phyloP scores from a whole-genome alignment of 2,329 filamentous ascomycete species.

The Shiraia bambusicola region DNA sequence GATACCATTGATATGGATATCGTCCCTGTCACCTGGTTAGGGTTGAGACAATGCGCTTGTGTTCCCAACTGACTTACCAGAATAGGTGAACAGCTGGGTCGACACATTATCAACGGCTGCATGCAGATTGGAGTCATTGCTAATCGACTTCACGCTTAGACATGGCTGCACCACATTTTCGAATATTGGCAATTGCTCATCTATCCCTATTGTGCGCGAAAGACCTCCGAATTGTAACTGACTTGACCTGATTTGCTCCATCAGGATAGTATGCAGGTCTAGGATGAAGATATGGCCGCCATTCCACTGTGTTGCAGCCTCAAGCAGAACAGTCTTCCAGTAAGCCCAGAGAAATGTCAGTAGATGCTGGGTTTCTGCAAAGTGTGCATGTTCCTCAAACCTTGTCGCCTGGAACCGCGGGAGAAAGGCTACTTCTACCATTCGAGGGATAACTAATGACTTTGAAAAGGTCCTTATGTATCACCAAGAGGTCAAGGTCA shows the following conservation, averaged over 20 bases:
- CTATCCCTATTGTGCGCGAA: constrained; percentile 35
- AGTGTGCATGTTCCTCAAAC: constrained; percentile 22
- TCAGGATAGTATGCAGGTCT: constrained; percentile 35
- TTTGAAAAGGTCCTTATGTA: constrained; percentile 27
- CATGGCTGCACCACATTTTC: constrained; percentile 39
- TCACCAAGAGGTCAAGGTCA: constrained; percentile 37
- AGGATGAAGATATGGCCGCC: constrained; percentile 37
- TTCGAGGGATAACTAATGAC: constrained; percentile 35
- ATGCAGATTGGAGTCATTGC: constrained; percentile 22
- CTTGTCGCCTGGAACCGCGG: constrained; percentile 34
- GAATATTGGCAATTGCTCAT: constrained; percentile 37
- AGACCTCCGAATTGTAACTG: constrained; percentile 36
- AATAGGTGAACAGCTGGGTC: constrained; percentile 38
- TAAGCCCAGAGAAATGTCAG: constrained; percentile 37
- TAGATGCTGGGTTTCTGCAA: constrained; percentile 38
- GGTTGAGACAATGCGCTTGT: constrained; percentile 36
- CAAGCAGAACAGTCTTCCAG: constrained; percentile 40
- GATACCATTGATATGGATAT: constrained; percentile 36
- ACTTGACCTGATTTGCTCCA: constrained; percentile 37
- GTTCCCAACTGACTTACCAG: constrained; percentile 29
- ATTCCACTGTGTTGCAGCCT: constrained; percentile 31
- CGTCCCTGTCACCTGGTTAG: constrained; percentile 38
- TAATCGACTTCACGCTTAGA: constrained; percentile 20
- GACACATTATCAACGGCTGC: constrained; percentile 33
- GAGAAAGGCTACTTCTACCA: constrained; percentile 41